Percentiles rank a stretch among this genome's conserved stretches.
Conservation (phyloP, 768 basidiomycete genomes). For the Mycena pura region DNA sequence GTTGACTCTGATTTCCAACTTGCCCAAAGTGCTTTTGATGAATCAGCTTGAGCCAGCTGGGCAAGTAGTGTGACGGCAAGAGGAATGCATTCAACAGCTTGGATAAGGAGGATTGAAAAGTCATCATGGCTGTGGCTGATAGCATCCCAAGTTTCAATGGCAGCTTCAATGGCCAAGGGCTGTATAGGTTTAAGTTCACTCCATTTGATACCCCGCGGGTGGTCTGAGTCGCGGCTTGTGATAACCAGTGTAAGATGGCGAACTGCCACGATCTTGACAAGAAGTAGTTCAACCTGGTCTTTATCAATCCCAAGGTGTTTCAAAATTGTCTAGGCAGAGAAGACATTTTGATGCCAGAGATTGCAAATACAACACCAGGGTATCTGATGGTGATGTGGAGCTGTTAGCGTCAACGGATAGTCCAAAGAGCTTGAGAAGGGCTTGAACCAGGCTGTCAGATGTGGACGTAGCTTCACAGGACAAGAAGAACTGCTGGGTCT, state of each 20-base stretch:
- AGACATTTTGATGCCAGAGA: slow-evolving; percentile 20
- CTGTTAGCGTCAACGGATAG: slow-evolving; percentile 1
- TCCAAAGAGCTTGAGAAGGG: slow-evolving; percentile 20
- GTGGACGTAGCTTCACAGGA: slow-evolving; percentile 38
- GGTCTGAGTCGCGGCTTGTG: slow-evolving; percentile 40
- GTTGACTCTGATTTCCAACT: slow-evolving; percentile 39
- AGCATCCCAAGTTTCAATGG: slow-evolving; percentile 31
- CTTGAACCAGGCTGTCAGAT: slow-evolving; percentile 31
- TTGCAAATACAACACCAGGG: slow-evolving; percentile 24
- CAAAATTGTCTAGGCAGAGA: slow-evolving; percentile 42
- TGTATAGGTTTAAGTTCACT: slow-evolving; percentile 33
- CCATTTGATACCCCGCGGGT: slow-evolving; percentile 36
- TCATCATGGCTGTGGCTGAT: slow-evolving; percentile 34
- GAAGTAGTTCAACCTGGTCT: slow-evolving; percentile 32
- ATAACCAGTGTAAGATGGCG: slow-evolving; percentile 31
- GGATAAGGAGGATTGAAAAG: slow-evolving; percentile 31
- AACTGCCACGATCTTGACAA: slow-evolving; percentile 31
- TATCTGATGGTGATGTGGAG: slow-evolving; percentile 26
- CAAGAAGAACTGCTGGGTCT: slow-evolving; percentile 32
- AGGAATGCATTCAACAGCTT: slow-evolving; percentile 40
- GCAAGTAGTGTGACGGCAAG: slow-evolving; percentile 41
- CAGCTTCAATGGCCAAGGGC: slow-evolving; percentile 34
- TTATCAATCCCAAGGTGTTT: slow-evolving; percentile 40
- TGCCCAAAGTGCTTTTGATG: slow-evolving; percentile 35
- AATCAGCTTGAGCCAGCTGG: slow-evolving; percentile 39